A percentile compares a stretch with the other conserved stretches of the same genome.
Evolutionary conservation across 2,329 filamentous ascomycete genomes (phyloP).

Genomic region (Aspergillus tamarii): DNA sequence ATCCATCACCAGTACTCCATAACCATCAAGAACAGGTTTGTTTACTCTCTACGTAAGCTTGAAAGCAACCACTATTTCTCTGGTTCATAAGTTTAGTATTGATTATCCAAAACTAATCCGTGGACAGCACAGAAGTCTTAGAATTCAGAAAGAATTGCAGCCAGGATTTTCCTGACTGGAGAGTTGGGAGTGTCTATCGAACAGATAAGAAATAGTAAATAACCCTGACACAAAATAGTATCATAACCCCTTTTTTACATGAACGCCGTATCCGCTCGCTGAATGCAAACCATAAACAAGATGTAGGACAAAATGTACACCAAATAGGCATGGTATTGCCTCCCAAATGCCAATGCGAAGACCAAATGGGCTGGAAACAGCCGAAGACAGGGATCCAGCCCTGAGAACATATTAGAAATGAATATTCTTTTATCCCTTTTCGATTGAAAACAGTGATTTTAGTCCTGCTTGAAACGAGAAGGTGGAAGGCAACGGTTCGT

Average conservation of each 20-base stretch:
- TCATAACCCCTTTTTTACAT: conserved; percentile 8
- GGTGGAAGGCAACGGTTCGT: conserved; percentile 16
- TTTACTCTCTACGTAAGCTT: not conserved
- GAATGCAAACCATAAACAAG: conserved; percentile 22
- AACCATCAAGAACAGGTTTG: not conserved
- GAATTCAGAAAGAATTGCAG: not conserved
- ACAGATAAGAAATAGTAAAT: conserved; percentile 1
- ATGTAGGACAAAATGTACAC: conserved; percentile 12
- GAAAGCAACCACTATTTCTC: not conserved
- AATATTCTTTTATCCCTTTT: conserved; percentile 13
- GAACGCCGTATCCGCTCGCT: conserved; percentile 28
- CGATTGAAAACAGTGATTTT: conserved; percentile 6
- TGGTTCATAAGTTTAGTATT: not conserved
- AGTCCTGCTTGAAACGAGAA: conserved; percentile 4
- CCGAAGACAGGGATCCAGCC: conserved; percentile 40
- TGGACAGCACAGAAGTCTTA: not conserved
- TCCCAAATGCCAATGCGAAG: conserved; percentile 26
- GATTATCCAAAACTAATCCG: not conserved
- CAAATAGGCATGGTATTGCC: conserved; percentile 26
- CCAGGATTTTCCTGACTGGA: not conserved
- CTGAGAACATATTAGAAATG: conserved; percentile 30
- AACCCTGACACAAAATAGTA: not conserved
- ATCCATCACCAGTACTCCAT: not conserved
- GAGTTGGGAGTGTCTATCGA: conserved; percentile 18
- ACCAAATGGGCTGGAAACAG: conserved; percentile 30